Conservation (phyloP, 495 filamentous ascomycete genomes). For the Entonaema liquescens region DNA sequence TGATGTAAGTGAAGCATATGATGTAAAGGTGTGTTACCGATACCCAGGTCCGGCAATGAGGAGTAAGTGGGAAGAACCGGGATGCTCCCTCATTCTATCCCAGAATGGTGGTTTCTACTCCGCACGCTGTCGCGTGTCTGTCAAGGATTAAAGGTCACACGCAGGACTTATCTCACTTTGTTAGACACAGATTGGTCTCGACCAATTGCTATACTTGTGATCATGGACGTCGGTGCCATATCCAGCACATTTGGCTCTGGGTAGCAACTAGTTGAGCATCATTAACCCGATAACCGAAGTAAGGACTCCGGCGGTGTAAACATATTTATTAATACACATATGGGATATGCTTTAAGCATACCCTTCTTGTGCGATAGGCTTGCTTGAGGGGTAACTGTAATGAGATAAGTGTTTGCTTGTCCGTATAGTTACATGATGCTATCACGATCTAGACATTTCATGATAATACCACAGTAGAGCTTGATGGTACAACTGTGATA, state of each 20-base stretch:
- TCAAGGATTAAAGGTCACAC: conserved; percentile 7
- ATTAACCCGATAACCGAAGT: not conserved
- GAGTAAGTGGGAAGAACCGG: conserved; percentile 14
- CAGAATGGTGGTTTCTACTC: not conserved
- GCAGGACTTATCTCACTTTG: not conserved
- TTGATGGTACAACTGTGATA: not conserved
- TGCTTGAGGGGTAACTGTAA: not conserved
- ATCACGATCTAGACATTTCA: not conserved
- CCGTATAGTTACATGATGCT: not conserved
- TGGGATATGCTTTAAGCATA: not conserved
- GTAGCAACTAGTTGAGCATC: not conserved
- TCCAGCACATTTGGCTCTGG: not conserved
- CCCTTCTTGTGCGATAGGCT: not conserved
- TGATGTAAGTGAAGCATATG: conserved; percentile 12
- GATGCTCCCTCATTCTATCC: not conserved
- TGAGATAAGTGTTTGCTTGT: not conserved
- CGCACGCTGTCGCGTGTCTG: not conserved
- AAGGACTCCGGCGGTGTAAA: not conserved
- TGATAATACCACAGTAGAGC: not conserved
- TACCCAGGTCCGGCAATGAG: conserved; percentile 26
- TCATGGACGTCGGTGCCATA: not conserved
- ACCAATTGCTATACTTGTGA: not conserved
- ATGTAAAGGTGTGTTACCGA: conserved; percentile 8
- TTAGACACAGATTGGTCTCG: not conserved
- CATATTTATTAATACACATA: not conserved